These are phyloP conservation scores for Cordyceps militaris DNA, from an alignment of 2,329 filamentous ascomycete genomes.

Conservation along the genomic window DNA sequence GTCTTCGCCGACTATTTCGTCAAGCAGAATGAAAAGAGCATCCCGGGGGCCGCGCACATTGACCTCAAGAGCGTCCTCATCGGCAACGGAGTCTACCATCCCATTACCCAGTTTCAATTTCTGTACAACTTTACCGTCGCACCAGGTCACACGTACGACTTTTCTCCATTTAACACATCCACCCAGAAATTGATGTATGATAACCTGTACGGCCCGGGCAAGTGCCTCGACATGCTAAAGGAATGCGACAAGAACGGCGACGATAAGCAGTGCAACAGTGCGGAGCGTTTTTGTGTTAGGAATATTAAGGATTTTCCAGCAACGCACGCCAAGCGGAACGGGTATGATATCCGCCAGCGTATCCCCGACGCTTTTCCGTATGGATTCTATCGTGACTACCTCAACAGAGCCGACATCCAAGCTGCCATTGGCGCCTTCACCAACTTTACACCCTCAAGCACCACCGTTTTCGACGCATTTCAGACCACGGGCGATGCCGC, in stretches of 20 bases:
- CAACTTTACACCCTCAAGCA: neutral
- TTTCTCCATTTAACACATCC: neutral
- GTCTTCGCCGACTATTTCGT: constrained; percentile 53
- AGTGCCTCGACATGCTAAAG: neutral
- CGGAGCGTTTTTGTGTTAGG: neutral
- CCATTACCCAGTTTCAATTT: neutral
- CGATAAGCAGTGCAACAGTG: neutral
- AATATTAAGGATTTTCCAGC: constrained; percentile 40
- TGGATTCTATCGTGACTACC: constrained; percentile 46
- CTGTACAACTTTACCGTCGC: neutral
- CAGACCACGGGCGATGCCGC: neutral
- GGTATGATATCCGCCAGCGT: constrained; percentile 54
- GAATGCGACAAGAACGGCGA: neutral
- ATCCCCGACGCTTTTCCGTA: constrained; percentile 51
- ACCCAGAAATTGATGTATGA: constrained; percentile 28
- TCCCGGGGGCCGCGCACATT: constrained; percentile 35
- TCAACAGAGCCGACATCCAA: constrained; percentile 48
- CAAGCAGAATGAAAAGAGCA: constrained; percentile 49
- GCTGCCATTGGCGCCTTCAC: constrained; percentile 41
- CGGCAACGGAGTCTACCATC: constrained; percentile 59
- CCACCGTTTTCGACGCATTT: neutral
- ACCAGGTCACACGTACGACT: constrained; percentile 8
- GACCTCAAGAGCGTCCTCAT: constrained; percentile 54
- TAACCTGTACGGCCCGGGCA: constrained; percentile 50
- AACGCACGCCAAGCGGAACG: constrained; percentile 39